Percentiles rank a stretch among this genome's conserved stretches.
phyloP scores from a whole-genome alignment of 805 yeast genomes.

The Debaryomyces prosopidis region DNA sequence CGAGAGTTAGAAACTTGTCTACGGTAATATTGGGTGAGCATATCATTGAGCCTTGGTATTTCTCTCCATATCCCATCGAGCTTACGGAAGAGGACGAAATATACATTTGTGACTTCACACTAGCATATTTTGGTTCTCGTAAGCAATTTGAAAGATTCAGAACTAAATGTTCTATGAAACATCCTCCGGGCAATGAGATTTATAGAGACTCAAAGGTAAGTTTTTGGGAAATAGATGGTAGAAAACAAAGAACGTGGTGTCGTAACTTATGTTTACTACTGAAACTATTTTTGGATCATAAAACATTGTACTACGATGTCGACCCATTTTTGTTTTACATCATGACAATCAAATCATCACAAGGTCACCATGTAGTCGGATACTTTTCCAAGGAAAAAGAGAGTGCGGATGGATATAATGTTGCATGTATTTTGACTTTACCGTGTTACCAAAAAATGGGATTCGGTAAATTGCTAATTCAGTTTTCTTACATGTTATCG shows the following conservation, averaged over 20 bases:
- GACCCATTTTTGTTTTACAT: slow-evolving; percentile 96
- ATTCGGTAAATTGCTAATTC: slow-evolving; percentile 86
- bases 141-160: slow-evolving; percentile 94
- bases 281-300: slow-evolving; percentile 91
- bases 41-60: slow-evolving; percentile 98
- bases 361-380: slow-evolving; percentile 95
- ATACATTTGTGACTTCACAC: slow-evolving; percentile 87
- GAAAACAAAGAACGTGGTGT: slow-evolving; percentile 96
- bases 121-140: slow-evolving; percentile 83
- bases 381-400: slow-evolving; percentile 97
- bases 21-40: slow-evolving; percentile 83
- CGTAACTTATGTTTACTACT: slow-evolving; percentile 89
- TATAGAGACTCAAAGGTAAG: slow-evolving; percentile 91
- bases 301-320: slow-evolving; percentile 94
- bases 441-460: slow-evolving; percentile 98
- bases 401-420: slow-evolving; percentile 90
- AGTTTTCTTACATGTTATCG: slow-evolving; percentile 89
- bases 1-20: slow-evolving; percentile 82
- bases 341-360: slow-evolving; percentile 87
- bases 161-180: slow-evolving; percentile 81
- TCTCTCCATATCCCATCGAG: slow-evolving; percentile 95
- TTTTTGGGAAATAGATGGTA: slow-evolving; percentile 96
- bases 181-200: slow-evolving; percentile 98
- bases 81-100: slow-evolving; percentile 88
- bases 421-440: slow-evolving; percentile 92